These are phyloP conservation scores for Tarenaya hassleriana DNA, from an alignment of 345 rosid genomes.

Conservation along the genomic window DNA sequence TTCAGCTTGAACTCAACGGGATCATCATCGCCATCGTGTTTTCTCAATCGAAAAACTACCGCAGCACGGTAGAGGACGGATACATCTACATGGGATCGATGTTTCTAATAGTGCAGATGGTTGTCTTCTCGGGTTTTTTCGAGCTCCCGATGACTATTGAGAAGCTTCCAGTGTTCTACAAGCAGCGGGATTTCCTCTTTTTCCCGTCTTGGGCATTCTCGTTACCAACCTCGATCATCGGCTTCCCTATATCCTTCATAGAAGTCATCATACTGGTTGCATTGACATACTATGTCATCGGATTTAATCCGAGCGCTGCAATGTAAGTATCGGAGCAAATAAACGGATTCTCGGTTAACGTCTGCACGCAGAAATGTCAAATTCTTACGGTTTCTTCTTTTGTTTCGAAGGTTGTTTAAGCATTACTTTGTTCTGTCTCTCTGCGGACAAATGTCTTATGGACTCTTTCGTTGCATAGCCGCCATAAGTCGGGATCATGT, in stretches of 20 bases:
- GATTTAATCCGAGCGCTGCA: conserved; percentile 40
- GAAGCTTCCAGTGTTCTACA: conserved; percentile 70
- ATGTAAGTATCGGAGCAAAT: conserved; percentile 29
- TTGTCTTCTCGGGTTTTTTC: conserved; percentile 47
- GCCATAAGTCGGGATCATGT: conserved; percentile 37
- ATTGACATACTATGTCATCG: conserved; percentile 45
- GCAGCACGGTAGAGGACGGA: conserved; percentile 27
- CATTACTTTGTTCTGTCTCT: conserved; percentile 35
- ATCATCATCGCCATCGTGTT: conserved; percentile 9
- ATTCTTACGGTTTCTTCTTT: background rate
- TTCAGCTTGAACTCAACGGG: conserved; percentile 26
- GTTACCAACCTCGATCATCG: conserved; percentile 47
- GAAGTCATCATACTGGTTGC: conserved; percentile 51
- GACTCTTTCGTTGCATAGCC: conserved; percentile 40
- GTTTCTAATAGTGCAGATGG: conserved; percentile 38
- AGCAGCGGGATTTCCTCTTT: conserved; percentile 56
- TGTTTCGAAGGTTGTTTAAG: conserved; percentile 31
- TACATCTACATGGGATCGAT: conserved; percentile 45
- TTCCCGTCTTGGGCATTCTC: conserved; percentile 67
- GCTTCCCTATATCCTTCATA: conserved; percentile 45
- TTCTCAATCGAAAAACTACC: conserved; percentile 17
- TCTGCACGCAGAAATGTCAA: background rate
- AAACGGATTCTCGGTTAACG: background rate
- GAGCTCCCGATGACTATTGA: conserved; percentile 65
- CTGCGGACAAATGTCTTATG: conserved; percentile 37